phyloP scores from a whole-genome alignment of 345 rosid species.

The Euphorbia pulcherrima region DNA sequence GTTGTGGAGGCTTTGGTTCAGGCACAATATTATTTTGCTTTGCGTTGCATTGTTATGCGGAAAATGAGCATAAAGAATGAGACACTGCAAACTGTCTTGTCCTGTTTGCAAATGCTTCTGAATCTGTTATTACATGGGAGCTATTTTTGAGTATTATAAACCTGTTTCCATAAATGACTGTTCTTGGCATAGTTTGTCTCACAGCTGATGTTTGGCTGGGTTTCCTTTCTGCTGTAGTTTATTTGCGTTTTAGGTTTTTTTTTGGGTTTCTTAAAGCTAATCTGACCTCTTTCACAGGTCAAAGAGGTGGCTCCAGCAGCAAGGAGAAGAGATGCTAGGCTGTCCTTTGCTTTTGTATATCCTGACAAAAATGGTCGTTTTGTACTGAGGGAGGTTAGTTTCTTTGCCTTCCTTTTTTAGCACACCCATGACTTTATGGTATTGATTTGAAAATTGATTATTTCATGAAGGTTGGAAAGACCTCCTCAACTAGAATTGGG shows the following conservation, averaged over 20 bases:
- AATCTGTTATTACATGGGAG: neutral
- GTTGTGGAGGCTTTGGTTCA: neutral
- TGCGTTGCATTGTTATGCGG: neutral
- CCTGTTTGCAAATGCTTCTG: neutral
- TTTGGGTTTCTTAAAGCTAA: constrained; percentile 3
- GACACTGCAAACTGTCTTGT: neutral
- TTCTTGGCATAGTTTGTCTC: neutral
- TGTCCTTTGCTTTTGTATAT: constrained; percentile 90
- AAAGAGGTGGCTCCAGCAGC: constrained; percentile 91
- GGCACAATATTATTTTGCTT: neutral
- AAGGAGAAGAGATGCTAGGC: constrained; percentile 81
- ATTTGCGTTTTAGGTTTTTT: neutral
- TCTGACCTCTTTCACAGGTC: constrained; percentile 40
- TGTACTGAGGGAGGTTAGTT: constrained; percentile 60
- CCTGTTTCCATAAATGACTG: neutral
- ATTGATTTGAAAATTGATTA: constrained; percentile 18
- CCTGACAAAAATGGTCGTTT: constrained; percentile 76
- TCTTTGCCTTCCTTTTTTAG: neutral
- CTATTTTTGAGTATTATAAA: neutral
- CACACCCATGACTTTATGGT: constrained; percentile 4
- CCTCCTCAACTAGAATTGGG: constrained; percentile 59
- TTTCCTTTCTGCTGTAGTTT: neutral
- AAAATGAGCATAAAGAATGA: neutral
- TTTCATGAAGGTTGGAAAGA: constrained; percentile 67
- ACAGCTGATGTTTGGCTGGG: neutral